Evolutionary conservation across 2,329 filamentous ascomycete species (phyloP).

Genomic region (Pseudogymnoascus sp.): DNA sequence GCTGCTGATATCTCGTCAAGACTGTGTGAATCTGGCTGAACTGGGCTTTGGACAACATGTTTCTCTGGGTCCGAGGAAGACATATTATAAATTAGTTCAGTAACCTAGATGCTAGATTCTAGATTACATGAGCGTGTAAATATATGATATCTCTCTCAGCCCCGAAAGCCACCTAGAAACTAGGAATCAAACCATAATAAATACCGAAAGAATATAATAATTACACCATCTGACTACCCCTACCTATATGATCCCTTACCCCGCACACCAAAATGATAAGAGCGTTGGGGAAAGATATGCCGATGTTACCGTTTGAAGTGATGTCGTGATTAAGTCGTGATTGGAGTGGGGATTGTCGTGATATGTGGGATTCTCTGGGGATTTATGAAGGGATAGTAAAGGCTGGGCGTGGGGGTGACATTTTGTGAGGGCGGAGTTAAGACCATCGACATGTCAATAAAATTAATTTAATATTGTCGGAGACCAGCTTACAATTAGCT

Average conservation of each 20-base stretch:
- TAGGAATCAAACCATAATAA: background rate
- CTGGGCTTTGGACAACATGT: conserved; percentile 8
- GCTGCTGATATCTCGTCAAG: conserved; percentile 16
- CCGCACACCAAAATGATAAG: background rate
- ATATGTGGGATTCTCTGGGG: background rate
- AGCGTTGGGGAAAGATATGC: conserved; percentile 9
- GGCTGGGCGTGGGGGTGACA: background rate
- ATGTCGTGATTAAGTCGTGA: conserved; percentile 22
- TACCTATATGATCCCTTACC: background rate
- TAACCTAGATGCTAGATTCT: conserved; percentile 9
- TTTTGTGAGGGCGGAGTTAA: background rate
- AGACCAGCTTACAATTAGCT: background rate
- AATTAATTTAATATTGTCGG: background rate
- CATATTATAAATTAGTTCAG: conserved; percentile 9
- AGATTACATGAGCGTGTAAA: conserved; percentile 7
- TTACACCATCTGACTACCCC: background rate
- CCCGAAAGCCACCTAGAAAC: conserved; percentile 2
- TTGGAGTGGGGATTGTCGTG: conserved; percentile 5
- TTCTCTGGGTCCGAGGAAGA: conserved; percentile 16
- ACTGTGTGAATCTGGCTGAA: background rate
- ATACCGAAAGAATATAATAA: background rate
- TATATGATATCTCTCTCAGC: background rate
- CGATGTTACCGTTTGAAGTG: conserved; percentile 14
- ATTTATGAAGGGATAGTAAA: background rate
- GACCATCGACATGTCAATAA: background rate